Evolutionary conservation across 345 rosid genomes (phyloP), one percentile per base, ranked within the genome.

Genomic region (Arabidopsis suecica): DNA sequence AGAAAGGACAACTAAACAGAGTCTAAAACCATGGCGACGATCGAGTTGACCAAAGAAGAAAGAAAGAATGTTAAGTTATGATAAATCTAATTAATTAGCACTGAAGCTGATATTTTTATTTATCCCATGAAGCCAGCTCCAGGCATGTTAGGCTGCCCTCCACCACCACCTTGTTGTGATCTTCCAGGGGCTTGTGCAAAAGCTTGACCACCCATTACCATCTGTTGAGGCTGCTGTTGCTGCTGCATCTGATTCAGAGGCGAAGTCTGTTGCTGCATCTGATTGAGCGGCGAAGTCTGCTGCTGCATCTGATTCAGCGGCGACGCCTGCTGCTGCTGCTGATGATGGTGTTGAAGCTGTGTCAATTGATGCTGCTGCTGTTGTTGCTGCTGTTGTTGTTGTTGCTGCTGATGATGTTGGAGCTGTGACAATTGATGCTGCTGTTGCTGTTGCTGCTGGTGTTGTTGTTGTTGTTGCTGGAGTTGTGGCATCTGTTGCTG

Each of bases 141-240:
- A 22, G 96, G 85, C 82, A 91, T 83, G 78, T 80, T 88, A 34
- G 90, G 61, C 36, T 87, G 84, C 14, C 85, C 94, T 61, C 47
- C 77, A 14, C 75, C 67, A 60, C 63, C 74, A 53, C 70, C 57
- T 76, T 36, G 51, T 69, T 93, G 98, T 7, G 93, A 80, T 71
- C 91, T 73, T 72, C 89, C 90, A 11, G 96, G 84, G 70, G 85
- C 93, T 88, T 88, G 97, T 58, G 75, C 86, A 81, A 89, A 91
- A 61, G 84, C 78, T 82, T 88, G 89, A 75, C 86, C 68, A 65
- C 65, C 89, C 87, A 91, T 87, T 77, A 88, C 89, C 87, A 89
- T 85, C 83, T 86, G 94, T 42, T 88, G 91, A 70, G 86, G 91
- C 78, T 80, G 86, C 34, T 62, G 83, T 50, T 80, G 88, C 44